Percentiles rank a stretch among this genome's conserved stretches.
These are phyloP conservation scores for Mangifera indica DNA, from an alignment of 345 rosid species.

Conservation along the genomic window DNA sequence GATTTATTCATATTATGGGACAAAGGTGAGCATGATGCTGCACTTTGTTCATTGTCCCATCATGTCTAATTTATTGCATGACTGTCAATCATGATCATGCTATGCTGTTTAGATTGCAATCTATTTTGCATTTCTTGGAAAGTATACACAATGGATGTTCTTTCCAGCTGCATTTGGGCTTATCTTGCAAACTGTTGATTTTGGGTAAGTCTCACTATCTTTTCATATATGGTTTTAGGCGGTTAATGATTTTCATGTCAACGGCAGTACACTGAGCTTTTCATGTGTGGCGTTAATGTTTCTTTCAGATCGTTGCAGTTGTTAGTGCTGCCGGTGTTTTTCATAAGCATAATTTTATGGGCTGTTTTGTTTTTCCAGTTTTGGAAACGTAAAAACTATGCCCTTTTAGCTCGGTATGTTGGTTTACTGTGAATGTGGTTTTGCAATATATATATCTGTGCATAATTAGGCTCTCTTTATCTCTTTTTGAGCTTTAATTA, in stretches of 20 bases:
- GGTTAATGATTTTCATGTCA: conserved; percentile 11
- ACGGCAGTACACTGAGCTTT: conserved; percentile 1
- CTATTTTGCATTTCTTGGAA: conserved; percentile 86
- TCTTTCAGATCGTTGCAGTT: conserved; percentile 66
- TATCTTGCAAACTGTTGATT: conserved; percentile 61
- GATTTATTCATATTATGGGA: conserved; percentile 76
- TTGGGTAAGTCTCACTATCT: conserved; percentile 46
- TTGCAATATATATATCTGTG: background rate
- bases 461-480: background rate
- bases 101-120: conserved; percentile 62
- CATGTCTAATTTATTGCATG: conserved; percentile 3
- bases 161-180: conserved; percentile 79
- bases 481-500: background rate
- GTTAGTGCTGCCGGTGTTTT: conserved; percentile 71
- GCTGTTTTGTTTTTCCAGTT: conserved; percentile 89
- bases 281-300: background rate
- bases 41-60: background rate
- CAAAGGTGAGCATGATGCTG: conserved; percentile 52
- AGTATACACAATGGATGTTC: conserved; percentile 78
- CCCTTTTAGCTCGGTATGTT: conserved; percentile 69
- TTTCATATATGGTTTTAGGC: background rate
- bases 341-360: conserved; percentile 68
- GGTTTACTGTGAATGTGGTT: background rate
- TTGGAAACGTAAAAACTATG: conserved; percentile 90
- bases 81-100: conserved; percentile 20